Percentiles rank a stretch among this genome's conserved stretches.
Conservation (phyloP, 1,139 yeast genomes). For the Pichia sp. region DNA sequence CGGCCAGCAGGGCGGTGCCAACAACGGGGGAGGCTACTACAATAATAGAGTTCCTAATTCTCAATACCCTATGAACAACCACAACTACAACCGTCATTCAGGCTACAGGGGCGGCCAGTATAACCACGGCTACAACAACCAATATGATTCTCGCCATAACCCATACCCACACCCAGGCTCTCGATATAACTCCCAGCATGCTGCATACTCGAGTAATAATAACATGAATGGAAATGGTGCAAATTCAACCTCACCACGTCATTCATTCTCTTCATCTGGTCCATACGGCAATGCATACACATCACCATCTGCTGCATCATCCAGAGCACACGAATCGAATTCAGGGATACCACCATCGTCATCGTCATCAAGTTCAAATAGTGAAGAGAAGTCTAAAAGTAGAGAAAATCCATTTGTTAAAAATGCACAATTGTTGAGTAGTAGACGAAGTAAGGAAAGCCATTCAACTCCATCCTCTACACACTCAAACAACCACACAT, state of each 20-base stretch:
- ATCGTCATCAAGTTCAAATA: no score
- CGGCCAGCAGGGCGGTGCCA: conserved; percentile 6
- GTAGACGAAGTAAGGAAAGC: conserved; percentile 11
- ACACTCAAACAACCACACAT: not conserved
- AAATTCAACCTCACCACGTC: not conserved
- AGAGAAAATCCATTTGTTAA: not conserved
- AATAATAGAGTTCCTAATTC: conserved; percentile 3
- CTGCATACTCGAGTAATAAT: not conserved
- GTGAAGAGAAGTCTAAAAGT: not conserved
- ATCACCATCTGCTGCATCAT: no score
- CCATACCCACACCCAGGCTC: conserved; percentile 8
- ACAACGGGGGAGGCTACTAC: conserved; percentile 11
- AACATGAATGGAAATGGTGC: not conserved
- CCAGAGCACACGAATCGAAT: no score
- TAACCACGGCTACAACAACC: conserved; percentile 5
- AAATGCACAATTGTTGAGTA: conserved; percentile 8
- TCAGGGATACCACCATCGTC: no score
- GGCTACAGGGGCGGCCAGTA: conserved; percentile 5
- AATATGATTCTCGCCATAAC: conserved; percentile 11
- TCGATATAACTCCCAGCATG: conserved; percentile 2
- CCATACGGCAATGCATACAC: no score
- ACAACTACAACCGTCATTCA: not conserved
- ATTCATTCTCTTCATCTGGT: not conserved
- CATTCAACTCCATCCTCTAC: not conserved
- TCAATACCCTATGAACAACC: conserved; percentile 10